Evolutionary conservation across 148 eudicot genomes (phyloP).

Genomic region (Mesembryanthemum crystallinum): DNA sequence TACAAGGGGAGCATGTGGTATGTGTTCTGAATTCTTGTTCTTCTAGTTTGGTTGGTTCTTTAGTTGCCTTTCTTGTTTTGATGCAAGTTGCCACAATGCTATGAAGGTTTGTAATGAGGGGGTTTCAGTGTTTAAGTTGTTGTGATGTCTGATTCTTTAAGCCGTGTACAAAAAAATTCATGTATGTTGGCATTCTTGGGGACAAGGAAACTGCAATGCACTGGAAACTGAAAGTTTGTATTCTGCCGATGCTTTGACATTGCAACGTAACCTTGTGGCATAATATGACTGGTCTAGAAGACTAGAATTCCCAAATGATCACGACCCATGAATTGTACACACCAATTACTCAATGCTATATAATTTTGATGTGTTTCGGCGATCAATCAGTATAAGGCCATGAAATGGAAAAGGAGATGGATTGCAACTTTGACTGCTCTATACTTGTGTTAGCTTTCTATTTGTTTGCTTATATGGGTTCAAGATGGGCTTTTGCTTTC

Average conservation of each 20-base stretch:
- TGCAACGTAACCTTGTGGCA: not conserved
- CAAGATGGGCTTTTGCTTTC: no score
- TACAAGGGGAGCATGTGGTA: constrained; percentile 97
- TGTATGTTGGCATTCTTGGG: not conserved
- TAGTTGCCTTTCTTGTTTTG: not conserved
- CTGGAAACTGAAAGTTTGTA: not conserved
- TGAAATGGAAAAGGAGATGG: not conserved
- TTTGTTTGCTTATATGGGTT: not conserved
- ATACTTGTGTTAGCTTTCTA: not conserved
- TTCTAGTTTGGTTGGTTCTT: not conserved
- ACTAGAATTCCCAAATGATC: not conserved
- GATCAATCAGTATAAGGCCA: not conserved
- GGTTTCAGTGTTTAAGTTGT: not conserved
- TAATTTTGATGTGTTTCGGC: not conserved
- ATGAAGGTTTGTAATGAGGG: not conserved
- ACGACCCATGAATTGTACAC: not conserved
- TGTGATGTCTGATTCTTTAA: not conserved
- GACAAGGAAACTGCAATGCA: not conserved
- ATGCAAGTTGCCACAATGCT: not conserved
- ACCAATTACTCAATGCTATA: not conserved
- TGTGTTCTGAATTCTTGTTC: constrained; percentile 13
- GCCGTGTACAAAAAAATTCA: not conserved
- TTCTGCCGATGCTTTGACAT: not conserved
- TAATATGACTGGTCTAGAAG: not conserved
- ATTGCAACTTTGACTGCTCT: not conserved